Conservation (phyloP, 192 early-diverging fungal species). For the Cetraspora pellucida region DNA sequence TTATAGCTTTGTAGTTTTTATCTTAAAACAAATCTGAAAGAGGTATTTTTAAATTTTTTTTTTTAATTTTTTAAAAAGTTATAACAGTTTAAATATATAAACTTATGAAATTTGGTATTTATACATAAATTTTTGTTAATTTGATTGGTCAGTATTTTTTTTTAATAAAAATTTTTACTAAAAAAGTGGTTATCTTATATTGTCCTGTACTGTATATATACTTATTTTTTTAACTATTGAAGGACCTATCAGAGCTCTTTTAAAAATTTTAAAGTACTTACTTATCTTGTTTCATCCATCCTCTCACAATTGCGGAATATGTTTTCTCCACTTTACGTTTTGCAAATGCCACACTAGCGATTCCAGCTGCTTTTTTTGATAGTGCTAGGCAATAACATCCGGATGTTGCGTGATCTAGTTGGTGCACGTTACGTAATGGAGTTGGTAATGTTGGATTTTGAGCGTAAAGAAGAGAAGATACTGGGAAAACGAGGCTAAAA, state of each 20-base stretch:
- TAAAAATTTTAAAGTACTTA: neutral
- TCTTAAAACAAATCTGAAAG: no score
- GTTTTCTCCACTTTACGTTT: slow-evolving; percentile 40
- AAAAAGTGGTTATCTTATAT: no score
- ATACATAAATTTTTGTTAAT: no score
- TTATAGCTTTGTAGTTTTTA: no score
- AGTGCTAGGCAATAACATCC: slow-evolving; percentile 44
- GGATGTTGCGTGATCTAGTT: slow-evolving; percentile 48
- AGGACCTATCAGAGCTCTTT: neutral
- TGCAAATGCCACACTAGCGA: slow-evolving; percentile 36
- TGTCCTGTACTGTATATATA: neutral
- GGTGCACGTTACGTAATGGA: slow-evolving; percentile 43
- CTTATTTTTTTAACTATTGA: neutral
- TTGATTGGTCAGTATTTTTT: no score
- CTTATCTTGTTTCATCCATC: slow-evolving; percentile 39
- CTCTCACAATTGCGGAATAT: slow-evolving; percentile 43
- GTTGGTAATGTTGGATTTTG: slow-evolving; percentile 36
- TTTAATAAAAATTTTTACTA: no score
- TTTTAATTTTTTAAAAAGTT: no score
- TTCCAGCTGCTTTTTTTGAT: slow-evolving; percentile 38
- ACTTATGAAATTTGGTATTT: no score
- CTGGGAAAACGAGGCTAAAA: neutral
- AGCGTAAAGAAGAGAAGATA: slow-evolving; percentile 30
- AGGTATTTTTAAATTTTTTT: no score
- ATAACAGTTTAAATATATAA: no score